A percentile compares a stretch with the other conserved stretches of the same genome.
Evolutionary conservation across 2,329 filamentous ascomycete species (phyloP).

Genomic region (Neoarthrinium moseri): DNA sequence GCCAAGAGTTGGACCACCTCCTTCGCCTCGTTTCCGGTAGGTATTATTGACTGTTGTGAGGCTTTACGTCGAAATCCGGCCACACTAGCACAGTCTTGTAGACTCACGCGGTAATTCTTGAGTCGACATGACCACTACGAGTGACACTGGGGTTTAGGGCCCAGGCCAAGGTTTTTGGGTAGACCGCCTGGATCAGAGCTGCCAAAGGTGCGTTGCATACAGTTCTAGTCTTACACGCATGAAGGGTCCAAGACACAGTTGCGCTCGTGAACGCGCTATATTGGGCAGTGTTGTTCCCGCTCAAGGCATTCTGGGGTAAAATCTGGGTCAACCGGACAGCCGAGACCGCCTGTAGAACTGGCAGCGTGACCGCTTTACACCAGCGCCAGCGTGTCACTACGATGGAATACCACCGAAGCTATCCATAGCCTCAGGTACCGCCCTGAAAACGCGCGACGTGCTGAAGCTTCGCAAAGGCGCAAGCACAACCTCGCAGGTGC

Average conservation of each 20-base stretch:
- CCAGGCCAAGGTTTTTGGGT: not conserved
- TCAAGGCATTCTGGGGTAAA: not conserved
- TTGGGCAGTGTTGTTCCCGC: not conserved
- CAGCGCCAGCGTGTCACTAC: not conserved
- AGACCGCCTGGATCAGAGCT: not conserved
- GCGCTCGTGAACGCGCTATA: not conserved
- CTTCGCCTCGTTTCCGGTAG: not conserved
- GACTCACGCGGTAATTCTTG: too few species aligned
- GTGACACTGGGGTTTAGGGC: too few species aligned
- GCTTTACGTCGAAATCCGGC: too few species aligned
- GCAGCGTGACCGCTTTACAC: not conserved
- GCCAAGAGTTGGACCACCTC: not conserved
- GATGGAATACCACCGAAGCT: not conserved
- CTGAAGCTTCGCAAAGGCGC: too few species aligned
- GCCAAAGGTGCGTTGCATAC: not conserved
- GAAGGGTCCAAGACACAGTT: not conserved
- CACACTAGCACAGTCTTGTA: too few species aligned
- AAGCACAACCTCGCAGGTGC: too few species aligned
- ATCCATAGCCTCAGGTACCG: not conserved
- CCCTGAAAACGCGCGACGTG: too few species aligned
- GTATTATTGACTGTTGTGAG: not conserved
- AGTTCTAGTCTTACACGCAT: not conserved
- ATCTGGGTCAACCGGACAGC: not conserved
- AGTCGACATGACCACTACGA: too few species aligned
- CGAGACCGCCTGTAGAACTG: not conserved